Conservation (phyloP, 1,284 basidiomycete genomes). For the Marasmius sp. region DNA sequence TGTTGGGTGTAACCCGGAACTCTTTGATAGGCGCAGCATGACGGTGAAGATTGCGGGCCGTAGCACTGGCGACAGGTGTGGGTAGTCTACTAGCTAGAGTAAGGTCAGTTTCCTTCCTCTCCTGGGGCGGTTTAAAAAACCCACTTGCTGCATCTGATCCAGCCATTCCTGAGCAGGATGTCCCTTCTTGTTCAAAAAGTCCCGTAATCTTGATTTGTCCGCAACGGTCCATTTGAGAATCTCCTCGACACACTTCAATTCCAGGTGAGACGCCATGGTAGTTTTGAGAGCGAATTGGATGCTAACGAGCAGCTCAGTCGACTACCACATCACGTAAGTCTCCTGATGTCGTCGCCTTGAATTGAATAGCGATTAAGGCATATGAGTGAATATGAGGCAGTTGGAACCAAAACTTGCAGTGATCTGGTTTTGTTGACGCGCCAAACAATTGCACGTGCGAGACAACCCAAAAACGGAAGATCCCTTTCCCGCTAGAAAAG, state of each 20-base stretch:
- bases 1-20: neutral
- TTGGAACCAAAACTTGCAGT: too few relatives aligned
- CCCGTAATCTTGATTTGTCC: neutral
- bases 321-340: too few relatives aligned
- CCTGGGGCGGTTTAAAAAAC: neutral
- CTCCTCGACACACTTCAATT: neutral
- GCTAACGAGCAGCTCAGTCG: too few relatives aligned
- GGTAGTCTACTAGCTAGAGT: neutral
- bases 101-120: neutral
- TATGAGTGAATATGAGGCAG: too few relatives aligned
- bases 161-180: neutral
- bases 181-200: neutral
- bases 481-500: too few relatives aligned
- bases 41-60: neutral
- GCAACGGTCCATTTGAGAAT: neutral
- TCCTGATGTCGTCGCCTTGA: too few relatives aligned
- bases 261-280: neutral
- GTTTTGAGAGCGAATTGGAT: too few relatives aligned
- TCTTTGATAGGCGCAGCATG: neutral
- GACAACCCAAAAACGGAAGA: too few relatives aligned
- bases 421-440: too few relatives aligned
- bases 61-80: neutral
- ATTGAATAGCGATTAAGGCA: too few relatives aligned
- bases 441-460: too few relatives aligned
- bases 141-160: neutral